Evolutionary conservation across 805 yeast species (phyloP).

Genomic region (Schizosaccharomyces osmophilus): DNA sequence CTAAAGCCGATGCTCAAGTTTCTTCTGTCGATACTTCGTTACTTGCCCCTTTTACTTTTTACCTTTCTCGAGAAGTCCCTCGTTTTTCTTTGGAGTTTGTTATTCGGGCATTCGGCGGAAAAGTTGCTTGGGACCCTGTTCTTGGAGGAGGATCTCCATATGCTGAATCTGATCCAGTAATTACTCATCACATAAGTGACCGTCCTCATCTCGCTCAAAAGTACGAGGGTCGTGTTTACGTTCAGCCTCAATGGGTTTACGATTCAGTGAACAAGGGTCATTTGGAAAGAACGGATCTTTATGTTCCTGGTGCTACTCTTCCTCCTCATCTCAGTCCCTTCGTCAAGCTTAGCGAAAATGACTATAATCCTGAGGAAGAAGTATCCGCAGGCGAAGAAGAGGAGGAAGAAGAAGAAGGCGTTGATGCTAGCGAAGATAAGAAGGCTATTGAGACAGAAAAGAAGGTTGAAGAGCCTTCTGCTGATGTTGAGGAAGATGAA

Average conservation of each 20-base stretch:
- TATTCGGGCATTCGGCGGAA: conserved; percentile 68
- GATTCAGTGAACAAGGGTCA: conserved; percentile 64
- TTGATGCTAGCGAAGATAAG: conserved; percentile 21
- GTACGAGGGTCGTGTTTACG: conserved; percentile 74
- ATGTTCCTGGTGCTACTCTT: conserved; percentile 80
- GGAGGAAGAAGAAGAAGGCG: conserved; percentile 27
- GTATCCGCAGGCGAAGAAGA: conserved; percentile 19
- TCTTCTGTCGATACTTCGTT: conserved; percentile 29
- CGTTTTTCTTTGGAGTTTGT: conserved; percentile 74
- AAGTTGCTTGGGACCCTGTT: conserved; percentile 62
- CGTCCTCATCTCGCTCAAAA: conserved; percentile 58
- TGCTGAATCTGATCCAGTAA: conserved; percentile 17
- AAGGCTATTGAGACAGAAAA: conserved; percentile 25
- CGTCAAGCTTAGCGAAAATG: conserved; percentile 61
- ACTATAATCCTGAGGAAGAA: conserved; percentile 53
- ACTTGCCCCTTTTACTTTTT: conserved; percentile 56
- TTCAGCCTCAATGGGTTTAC: conserved; percentile 96
- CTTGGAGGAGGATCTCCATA: conserved; percentile 36
- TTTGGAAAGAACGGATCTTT: conserved; percentile 50
- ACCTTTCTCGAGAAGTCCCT: conserved; percentile 85
- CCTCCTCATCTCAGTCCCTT: conserved; percentile 97
- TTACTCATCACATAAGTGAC: conserved; percentile 87
- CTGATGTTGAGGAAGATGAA: conserved; percentile 6
- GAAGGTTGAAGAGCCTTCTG: conserved; percentile 10
- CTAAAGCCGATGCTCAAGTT: background rate